Evolutionary conservation across 768 basidiomycete species (phyloP), one percentile per base, ranked within the genome.

Genomic region (Infundibulicybe gibba): DNA sequence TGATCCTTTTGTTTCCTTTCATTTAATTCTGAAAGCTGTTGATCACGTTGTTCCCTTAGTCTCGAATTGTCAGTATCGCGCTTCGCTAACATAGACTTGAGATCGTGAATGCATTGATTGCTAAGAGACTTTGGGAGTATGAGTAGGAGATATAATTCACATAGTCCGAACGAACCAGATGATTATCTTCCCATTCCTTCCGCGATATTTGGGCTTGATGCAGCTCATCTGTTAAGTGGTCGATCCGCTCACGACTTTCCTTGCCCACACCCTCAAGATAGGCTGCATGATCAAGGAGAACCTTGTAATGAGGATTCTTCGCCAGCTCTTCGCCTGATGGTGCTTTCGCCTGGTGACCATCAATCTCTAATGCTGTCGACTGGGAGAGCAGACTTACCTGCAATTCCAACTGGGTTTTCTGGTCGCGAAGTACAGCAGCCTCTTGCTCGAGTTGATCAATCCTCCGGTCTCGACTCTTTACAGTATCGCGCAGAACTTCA

Each of bases 31-130:
- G 81, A 78, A 6, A 62, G 58, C 39, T 71, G 71, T 51, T 86
- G 83, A 52, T 91, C 88, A 6, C 89, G 80, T 51, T 81, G 75
- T 43, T 85, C 85, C 16, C 89, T 80, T 15, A 91, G 70, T 30
- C 89, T 80, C 15, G 72, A 62, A 54, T 79, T 80, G 44, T 91
- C 88, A 2, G 69, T 65, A 52, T 89, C 85, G 32, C 83, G 80
- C 57, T 85, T 87, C 8, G 69, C 67, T 32, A 87, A 61, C 60
- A 80, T 72, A 1, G 62, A 59, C 54, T 79, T 83, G 30, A 87
- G 68, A 25, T 94, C 88, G 52, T 85, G 76, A n/a, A 74, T 68
- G 32, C 70, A 65, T 56, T 79, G 72, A 21, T 71, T 73, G 9
- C 76, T 71, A 41, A 61, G 53, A 41, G 41, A 52, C 73, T 74